phyloP scores from a whole-genome alignment of 1,284 basidiomycete species.

The Somion occarium region DNA sequence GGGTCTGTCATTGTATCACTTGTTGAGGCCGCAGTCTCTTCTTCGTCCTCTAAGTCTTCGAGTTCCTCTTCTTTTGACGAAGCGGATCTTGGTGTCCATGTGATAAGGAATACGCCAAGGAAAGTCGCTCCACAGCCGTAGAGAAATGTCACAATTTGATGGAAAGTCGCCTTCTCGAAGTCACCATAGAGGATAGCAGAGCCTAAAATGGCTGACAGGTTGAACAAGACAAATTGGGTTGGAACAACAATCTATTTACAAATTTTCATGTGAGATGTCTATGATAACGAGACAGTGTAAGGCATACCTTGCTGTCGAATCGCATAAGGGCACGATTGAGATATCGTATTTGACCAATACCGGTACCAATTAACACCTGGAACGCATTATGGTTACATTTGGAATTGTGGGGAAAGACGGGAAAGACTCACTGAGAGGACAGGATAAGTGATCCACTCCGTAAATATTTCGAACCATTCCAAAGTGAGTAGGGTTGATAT shows the following conservation, averaged over 20 bases:
- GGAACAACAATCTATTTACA: constrained; percentile 77
- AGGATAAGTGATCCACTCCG: constrained; percentile 77
- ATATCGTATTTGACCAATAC: constrained; percentile 87
- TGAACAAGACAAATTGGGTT: constrained; percentile 91
- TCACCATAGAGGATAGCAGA: constrained; percentile 93
- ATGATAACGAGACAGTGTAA: background rate
- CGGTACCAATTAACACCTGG: constrained; percentile 74
- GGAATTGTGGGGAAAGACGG: background rate
- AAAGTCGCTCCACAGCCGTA: constrained; percentile 84
- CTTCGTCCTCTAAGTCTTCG: constrained; percentile 26
- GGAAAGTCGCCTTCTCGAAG: constrained; percentile 77
- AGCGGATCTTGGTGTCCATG: constrained; percentile 42
- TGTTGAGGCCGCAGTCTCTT: constrained; percentile 22
- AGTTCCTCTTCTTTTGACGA: constrained; percentile 16
- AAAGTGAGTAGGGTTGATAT: constrained; percentile 81
- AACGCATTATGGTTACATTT: constrained; percentile 13
- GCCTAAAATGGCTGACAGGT: constrained; percentile 84
- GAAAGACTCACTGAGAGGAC: constrained; percentile 49
- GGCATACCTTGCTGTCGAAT: constrained; percentile 75
- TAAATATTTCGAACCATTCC: constrained; percentile 71
- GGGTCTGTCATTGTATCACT: constrained; percentile 21
- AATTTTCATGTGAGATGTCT: constrained; percentile 1
- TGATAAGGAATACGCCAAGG: constrained; percentile 80
- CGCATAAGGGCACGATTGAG: constrained; percentile 87
- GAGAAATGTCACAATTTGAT: constrained; percentile 81